Evolutionary conservation across 768 basidiomycete genomes (phyloP).

Genomic region (Holtermanniella nyarrowii): DNA sequence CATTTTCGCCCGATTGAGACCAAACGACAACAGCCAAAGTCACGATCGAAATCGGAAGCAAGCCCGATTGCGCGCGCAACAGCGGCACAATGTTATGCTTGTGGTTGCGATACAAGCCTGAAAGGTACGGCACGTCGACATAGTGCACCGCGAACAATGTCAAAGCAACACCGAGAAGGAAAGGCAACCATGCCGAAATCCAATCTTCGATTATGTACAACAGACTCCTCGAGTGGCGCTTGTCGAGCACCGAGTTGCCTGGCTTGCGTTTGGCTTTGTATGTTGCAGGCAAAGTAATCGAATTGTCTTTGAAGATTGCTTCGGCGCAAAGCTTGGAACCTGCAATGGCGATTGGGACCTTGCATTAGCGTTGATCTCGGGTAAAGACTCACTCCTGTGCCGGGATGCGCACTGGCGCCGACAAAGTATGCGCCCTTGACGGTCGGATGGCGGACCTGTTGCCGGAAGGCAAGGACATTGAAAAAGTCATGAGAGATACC

Average conservation of each 20-base stretch:
- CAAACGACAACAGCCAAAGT: too few relatives aligned
- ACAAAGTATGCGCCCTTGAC: constrained; percentile 43
- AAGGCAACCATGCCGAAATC: neutral
- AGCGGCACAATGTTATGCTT: neutral
- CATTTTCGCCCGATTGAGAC: neutral
- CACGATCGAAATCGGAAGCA: neutral
- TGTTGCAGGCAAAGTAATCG: constrained; percentile 20
- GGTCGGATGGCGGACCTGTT: constrained; percentile 37
- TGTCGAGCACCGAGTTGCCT: constrained; percentile 4
- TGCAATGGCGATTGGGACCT: constrained; percentile 43
- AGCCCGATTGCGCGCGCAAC: neutral
- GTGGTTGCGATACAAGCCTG: too few relatives aligned
- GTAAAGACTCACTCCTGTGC: constrained; percentile 37
- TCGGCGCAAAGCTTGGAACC: constrained; percentile 41
- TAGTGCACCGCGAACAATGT: neutral
- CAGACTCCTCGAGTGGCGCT: neutral
- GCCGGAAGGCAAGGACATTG: constrained; percentile 41
- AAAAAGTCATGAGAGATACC: constrained; percentile 43
- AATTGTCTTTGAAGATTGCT: constrained; percentile 37
- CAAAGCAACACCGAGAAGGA: neutral
- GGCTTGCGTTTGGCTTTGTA: constrained; percentile 1
- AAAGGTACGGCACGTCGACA: neutral
- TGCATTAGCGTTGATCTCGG: constrained; percentile 1
- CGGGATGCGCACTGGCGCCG: constrained; percentile 45
- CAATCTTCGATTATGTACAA: constrained; percentile 5